A percentile compares a stretch with the other conserved stretches of the same genome.
These are phyloP conservation scores for Ogataea dorogensis DNA, from an alignment of 805 yeast genomes.

Conservation along the genomic window DNA sequence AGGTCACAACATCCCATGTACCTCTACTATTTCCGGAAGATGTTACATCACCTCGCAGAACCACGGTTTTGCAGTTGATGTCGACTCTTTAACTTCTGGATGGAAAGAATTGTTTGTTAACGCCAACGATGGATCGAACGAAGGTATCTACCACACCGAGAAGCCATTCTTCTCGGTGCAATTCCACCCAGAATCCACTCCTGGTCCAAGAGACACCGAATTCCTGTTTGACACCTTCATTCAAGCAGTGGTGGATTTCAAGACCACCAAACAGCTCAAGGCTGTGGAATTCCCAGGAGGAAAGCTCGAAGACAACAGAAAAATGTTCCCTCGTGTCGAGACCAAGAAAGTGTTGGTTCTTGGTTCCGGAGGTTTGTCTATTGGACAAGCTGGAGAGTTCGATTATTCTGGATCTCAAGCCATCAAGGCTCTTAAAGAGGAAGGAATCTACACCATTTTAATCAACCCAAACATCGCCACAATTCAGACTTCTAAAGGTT, in stretches of 20 bases:
- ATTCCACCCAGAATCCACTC: constrained; percentile 98
- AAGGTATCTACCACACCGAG: constrained; percentile 90
- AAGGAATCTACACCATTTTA: constrained; percentile 92
- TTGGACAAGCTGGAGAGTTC: constrained; percentile 99
- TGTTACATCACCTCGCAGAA: constrained; percentile 99
- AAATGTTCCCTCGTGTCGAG: constrained; percentile 71
- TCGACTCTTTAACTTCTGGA: constrained; percentile 63
- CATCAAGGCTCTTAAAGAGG: constrained; percentile 96
- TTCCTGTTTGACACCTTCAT: constrained; percentile 93
- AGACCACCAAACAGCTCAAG: constrained; percentile 53
- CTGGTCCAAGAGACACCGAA: constrained; percentile 99
- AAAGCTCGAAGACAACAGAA: constrained; percentile 63
- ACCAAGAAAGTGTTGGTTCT: constrained; percentile 90
- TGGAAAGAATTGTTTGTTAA: constrained; percentile 96
- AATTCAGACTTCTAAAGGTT: constrained; percentile 95
- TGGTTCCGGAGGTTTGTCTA: constrained; percentile 97
- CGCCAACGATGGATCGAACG: constrained; percentile 96
- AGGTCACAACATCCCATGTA: constrained; percentile 96
- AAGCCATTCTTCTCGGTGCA: constrained; percentile 96
- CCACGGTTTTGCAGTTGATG: constrained; percentile 97
- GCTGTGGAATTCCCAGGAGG: constrained; percentile 94
- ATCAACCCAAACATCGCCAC: constrained; percentile 98
- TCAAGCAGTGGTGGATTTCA: constrained; percentile 68
- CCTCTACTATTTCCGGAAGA: constrained; percentile 79
- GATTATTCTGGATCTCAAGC: constrained; percentile 99